These are phyloP conservation scores for Aspergillus saccharolyticus DNA, from an alignment of 495 filamentous ascomycete species.

Conservation along the genomic window DNA sequence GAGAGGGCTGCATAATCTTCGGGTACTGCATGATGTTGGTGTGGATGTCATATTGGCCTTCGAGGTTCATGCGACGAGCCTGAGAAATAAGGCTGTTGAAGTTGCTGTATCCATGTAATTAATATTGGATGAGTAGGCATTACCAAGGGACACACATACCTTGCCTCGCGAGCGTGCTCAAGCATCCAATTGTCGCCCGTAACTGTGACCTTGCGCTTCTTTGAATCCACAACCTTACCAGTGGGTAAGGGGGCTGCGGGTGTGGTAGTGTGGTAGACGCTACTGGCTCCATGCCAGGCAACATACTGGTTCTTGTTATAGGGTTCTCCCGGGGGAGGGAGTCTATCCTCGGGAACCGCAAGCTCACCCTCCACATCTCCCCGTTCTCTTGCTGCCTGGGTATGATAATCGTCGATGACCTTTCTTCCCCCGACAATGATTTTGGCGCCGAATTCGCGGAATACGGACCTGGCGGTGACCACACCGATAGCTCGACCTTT, in stretches of 20 bases:
- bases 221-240: constrained; percentile 64
- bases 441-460: constrained; percentile 89
- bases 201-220: constrained; percentile 81
- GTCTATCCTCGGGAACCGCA: constrained; percentile 77
- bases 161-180: constrained; percentile 86
- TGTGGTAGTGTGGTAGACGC: constrained; percentile 81
- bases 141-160: constrained; percentile 48
- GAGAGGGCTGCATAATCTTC: constrained; percentile 82
- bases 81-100: constrained; percentile 70
- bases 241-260: constrained; percentile 71
- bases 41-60: constrained; percentile 86
- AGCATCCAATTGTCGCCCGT: constrained; percentile 97
- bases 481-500: constrained; percentile 97
- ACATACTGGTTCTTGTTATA: constrained; percentile 98
- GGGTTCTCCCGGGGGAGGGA: constrained; percentile 62
- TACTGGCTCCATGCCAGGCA: constrained; percentile 94
- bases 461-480: constrained; percentile 92
- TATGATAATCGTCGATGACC: constrained; percentile 86
- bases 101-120: constrained; percentile 47
- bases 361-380: constrained; percentile 87
- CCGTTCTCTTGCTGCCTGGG: constrained; percentile 65
- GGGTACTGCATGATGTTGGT: constrained; percentile 89
- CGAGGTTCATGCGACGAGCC: constrained; percentile 59
- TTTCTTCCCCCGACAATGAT: constrained; percentile 89
- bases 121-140: constrained; percentile 11